These are phyloP conservation scores for Fonsecaea pugnacius DNA, from an alignment of 2,329 filamentous ascomycete species.

Conservation along the genomic window DNA sequence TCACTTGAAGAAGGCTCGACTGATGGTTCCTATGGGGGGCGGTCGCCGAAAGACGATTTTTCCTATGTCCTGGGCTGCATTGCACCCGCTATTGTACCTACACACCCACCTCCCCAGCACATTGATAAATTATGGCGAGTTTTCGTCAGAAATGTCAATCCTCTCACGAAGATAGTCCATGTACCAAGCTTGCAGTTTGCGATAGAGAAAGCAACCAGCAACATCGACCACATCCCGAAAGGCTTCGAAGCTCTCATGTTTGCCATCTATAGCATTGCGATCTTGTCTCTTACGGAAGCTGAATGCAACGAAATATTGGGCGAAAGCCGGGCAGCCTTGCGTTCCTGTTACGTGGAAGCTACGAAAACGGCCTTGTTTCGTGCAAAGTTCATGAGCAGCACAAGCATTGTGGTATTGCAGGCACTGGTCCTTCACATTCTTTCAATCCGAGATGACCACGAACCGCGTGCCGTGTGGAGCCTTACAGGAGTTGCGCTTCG, in stretches of 20 bases:
- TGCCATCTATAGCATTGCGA: slow-evolving; percentile 42
- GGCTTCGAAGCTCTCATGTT: slow-evolving; percentile 42
- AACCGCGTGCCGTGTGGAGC: slow-evolving; percentile 64
- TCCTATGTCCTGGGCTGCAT: neutral
- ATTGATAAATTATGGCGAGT: slow-evolving; percentile 38
- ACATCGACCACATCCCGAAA: slow-evolving; percentile 32
- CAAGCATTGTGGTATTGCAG: slow-evolving; percentile 55
- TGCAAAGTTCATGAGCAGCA: slow-evolving; percentile 34
- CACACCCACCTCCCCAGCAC: slow-evolving; percentile 33
- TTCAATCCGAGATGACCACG: slow-evolving; percentile 62
- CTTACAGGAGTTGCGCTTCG: slow-evolving; percentile 65
- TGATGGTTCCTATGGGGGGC: neutral
- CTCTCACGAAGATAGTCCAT: slow-evolving; percentile 39
- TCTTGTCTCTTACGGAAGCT: slow-evolving; percentile 41
- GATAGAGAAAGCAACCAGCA: slow-evolving; percentile 37
- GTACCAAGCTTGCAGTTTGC: slow-evolving; percentile 38
- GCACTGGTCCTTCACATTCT: slow-evolving; percentile 63
- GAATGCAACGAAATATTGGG: slow-evolving; percentile 34
- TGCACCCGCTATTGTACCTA: neutral
- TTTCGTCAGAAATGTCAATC: slow-evolving; percentile 39
- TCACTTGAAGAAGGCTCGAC: neutral
- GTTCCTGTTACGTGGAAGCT: slow-evolving; percentile 36
- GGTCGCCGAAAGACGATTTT: neutral
- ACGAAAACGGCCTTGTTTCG: slow-evolving; percentile 35
- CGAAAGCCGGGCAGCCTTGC: slow-evolving; percentile 36